Percentiles rank a stretch among this genome's conserved stretches.
Conservation (phyloP, 108 stramenopile species). For the Skeletonema marinoi region DNA sequence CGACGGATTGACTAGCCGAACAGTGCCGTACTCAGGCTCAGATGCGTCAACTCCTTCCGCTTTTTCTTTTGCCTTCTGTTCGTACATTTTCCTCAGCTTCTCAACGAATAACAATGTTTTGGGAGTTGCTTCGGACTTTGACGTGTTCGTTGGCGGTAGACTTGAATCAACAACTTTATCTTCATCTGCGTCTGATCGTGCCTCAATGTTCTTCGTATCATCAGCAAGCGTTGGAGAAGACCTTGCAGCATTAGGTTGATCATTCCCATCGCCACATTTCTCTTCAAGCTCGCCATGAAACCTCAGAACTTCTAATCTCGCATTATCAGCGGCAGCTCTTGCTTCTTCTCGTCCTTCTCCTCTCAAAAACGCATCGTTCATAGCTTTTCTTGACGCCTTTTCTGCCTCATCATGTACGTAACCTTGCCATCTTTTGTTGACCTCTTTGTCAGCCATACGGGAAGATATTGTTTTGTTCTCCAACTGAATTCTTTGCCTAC, state of each 20-base stretch:
- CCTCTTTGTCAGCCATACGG: slow-evolving; percentile 49
- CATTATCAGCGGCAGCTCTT: slow-evolving; percentile 48
- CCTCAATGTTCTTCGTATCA: slow-evolving; percentile 14
- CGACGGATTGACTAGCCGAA: slow-evolving; percentile 36
- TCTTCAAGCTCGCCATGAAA: slow-evolving; percentile 51
- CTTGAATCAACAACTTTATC: slow-evolving; percentile 3
- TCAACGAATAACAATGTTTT: slow-evolving; percentile 66
- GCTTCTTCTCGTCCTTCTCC: slow-evolving; percentile 55
- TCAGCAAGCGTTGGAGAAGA: not conserved
- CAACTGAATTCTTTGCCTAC: slow-evolving; percentile 37
- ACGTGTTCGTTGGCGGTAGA: not conserved
- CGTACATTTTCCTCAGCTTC: slow-evolving; percentile 62
- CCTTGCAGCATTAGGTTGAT: not conserved
- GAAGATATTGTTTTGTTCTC: slow-evolving; percentile 37
- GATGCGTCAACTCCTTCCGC: slow-evolving; percentile 1
- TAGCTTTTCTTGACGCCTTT: slow-evolving; percentile 52
- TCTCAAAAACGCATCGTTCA: slow-evolving; percentile 64
- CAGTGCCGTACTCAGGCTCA: slow-evolving; percentile 12
- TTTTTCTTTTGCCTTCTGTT: slow-evolving; percentile 61
- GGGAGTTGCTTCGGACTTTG: slow-evolving; percentile 34
- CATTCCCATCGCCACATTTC: not conserved
- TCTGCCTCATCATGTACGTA: slow-evolving; percentile 59
- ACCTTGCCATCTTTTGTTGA: slow-evolving; percentile 53
- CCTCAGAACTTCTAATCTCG: slow-evolving; percentile 32
- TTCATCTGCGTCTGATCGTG: not conserved